Percentiles rank a stretch among this genome's conserved stretches.
Evolutionary conservation across 2,329 filamentous ascomycete species (phyloP).

Genomic region (Trichoderma sp.): DNA sequence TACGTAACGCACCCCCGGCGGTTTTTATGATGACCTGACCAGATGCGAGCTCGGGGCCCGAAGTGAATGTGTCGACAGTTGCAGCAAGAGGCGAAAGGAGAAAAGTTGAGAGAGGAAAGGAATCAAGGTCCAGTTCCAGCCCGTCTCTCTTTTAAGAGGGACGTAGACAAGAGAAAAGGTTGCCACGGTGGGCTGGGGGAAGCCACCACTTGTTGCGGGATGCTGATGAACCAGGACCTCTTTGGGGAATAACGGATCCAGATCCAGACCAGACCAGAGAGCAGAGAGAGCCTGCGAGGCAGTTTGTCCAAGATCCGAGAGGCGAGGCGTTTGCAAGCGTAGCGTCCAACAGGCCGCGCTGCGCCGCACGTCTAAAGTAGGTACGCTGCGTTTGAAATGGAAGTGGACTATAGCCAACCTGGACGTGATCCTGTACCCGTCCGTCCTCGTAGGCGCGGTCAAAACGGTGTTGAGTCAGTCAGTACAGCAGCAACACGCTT

Average conservation of each 20-base stretch:
- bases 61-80: background rate
- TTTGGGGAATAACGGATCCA: background rate
- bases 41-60: background rate
- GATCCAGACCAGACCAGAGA: background rate
- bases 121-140: background rate
- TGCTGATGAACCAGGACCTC: background rate
- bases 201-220: slow-evolving; percentile 4
- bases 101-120: background rate
- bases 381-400: background rate
- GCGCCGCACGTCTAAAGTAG: background rate
- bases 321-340: slow-evolving; percentile 5
- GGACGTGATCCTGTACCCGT: background rate
- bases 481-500: background rate
- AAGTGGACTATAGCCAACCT: background rate
- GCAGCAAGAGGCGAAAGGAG: background rate
- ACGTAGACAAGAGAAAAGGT: background rate
- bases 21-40: background rate
- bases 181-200: slow-evolving; percentile 18
- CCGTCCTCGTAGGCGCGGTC: background rate
- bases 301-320: background rate
- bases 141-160: background rate
- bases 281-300: slow-evolving; percentile 14
- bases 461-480: background rate
- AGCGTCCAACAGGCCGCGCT: slow-evolving; percentile 12
- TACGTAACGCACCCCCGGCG: background rate